Base-by-base conservation (phyloP, 768 basidiomycete genomes). In the Amanita molliuscula region DNA sequence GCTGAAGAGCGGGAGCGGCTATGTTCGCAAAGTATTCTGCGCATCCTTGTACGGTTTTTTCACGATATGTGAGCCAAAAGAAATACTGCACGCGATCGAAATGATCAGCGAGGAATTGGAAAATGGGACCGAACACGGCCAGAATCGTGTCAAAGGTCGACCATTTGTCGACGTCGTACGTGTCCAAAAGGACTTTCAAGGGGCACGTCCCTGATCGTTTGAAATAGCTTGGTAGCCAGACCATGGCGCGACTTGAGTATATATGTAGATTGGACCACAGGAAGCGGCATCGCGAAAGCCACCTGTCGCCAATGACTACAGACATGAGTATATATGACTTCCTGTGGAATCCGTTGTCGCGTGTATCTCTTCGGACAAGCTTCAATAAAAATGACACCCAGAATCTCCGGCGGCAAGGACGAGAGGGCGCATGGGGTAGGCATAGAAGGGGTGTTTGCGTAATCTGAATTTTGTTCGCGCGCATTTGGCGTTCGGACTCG, bases 321-420 rank as follows among this genome's bases (percentile, higher is more conserved):
- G 35, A 76, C 71, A 50, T 74, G 72, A 34, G 68, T 68, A 13
- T 71, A 51, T 10, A 58, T 18, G n/a, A 76, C 66, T 53, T 70
- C 68, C 21, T 61, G 61, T 33, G 66, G 65, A 23, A 66, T 48
- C 44, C 44, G 52, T 35, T 59, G 57, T 35, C 54, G 53, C 13
- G 56, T 49, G 18, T 59, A 62, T 11, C 49, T 56, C 13, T 46
- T 53, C 16, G 63, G 58, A 38, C 54, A 55, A 6, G 61, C 53
- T 21, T 58, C 56, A 2, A 47, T 21, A 47, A 69, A 62, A 9
- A 70, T 63, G 9, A 53, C 52, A 18, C 61, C 55, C 7, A 68
- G 56, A 5, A 70, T 45, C 28, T 69, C 68, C 34, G 59, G 61
- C 11, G 67, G 67, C 25, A 69, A 50, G 31, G 31, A 31, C 13